phyloP scores from a whole-genome alignment of 176 grass and related monocot species.

The Ampelocalamus luodianensis region DNA sequence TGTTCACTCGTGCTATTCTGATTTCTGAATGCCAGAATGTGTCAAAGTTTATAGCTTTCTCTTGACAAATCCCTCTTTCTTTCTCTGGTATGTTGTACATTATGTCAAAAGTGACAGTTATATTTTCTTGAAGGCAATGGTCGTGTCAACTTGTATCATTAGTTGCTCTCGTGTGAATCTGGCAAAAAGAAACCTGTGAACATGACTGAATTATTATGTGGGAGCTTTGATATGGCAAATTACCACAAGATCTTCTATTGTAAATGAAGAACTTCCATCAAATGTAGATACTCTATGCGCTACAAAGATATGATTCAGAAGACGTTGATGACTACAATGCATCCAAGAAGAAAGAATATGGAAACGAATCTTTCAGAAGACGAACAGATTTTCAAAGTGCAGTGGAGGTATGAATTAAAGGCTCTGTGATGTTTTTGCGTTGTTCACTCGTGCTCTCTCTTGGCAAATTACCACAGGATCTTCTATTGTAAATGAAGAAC shows the following conservation, averaged over 20 bases:
- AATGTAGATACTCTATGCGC: not conserved
- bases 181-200: too few species aligned
- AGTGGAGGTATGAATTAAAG: too few species aligned
- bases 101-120: not conserved
- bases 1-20: not conserved
- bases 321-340: not conserved
- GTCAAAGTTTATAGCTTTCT: not conserved
- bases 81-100: not conserved
- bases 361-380: not conserved
- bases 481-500: too few species aligned
- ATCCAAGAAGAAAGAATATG: not conserved
- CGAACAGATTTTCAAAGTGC: not conserved
- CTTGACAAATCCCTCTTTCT: not conserved
- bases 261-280: not conserved
- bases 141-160: not conserved
- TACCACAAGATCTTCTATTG: not conserved
- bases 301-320: too few species aligned
- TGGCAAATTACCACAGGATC: not conserved
- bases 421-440: not conserved
- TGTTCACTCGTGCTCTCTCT: not conserved
- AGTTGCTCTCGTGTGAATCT: not conserved
- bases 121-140: not conserved
- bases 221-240: not conserved
- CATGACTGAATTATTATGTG: conserved; percentile 2
- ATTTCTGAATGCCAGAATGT: too few species aligned